A percentile compares a stretch with the other conserved stretches of the same genome.
These are phyloP conservation scores for Fusarium staphyleae DNA, from an alignment of 2,329 filamentous ascomycete genomes.

Conservation along the genomic window DNA sequence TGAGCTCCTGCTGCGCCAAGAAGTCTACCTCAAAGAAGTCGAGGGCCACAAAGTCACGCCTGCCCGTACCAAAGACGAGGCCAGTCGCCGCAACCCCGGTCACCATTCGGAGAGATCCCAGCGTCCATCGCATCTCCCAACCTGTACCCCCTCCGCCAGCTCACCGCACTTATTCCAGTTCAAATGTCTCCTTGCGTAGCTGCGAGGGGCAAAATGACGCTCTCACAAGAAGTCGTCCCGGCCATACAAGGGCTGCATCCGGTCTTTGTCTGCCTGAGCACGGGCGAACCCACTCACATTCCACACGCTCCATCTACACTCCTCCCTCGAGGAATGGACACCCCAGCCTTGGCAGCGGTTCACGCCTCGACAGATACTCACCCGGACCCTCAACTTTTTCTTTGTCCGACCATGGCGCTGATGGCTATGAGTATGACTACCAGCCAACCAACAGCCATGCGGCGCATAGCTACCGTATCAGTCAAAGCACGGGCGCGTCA, in stretches of 20 bases:
- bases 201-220: constrained; percentile 48
- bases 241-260: constrained; percentile 39
- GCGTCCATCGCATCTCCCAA: constrained; percentile 49
- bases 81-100: constrained; percentile 19
- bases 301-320: constrained; percentile 28
- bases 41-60: constrained; percentile 33
- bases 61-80: constrained; percentile 33
- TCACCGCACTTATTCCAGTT: constrained; percentile 50
- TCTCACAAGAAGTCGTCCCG: constrained; percentile 36
- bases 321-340: constrained; percentile 33
- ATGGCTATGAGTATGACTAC: constrained; percentile 17
- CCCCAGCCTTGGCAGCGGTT: constrained; percentile 7
- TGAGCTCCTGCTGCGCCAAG: constrained; percentile 28
- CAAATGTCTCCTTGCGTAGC: constrained; percentile 54
- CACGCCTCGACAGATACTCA: constrained; percentile 9
- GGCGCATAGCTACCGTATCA: constrained; percentile 19
- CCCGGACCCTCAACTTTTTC: constrained; percentile 29
- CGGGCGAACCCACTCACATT: constrained; percentile 31
- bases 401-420: constrained; percentile 34
- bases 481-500: constrained; percentile 34
- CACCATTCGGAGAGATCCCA: constrained; percentile 49
- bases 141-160: constrained; percentile 50
- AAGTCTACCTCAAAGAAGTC: constrained; percentile 26
- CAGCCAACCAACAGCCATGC: constrained; percentile 20
- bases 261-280: constrained; percentile 47